A percentile compares a stretch with the other conserved stretches of the same genome.
Conservation (phyloP, 805 yeast species). For the Metschnikowia sp. region DNA sequence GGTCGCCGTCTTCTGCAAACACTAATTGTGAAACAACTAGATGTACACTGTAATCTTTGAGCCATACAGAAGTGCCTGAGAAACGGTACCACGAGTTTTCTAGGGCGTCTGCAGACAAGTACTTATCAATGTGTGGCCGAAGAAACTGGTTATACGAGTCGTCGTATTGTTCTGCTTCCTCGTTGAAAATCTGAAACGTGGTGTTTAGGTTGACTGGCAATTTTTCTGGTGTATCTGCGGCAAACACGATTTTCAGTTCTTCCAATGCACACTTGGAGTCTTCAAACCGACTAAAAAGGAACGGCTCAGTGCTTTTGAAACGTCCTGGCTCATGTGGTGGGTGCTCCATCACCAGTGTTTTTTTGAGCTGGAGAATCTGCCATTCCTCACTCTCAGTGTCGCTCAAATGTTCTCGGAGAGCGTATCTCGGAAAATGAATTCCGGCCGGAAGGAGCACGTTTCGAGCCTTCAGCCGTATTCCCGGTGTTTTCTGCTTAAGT, state of each 20-base stretch:
- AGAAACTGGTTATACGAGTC: constrained; percentile 10
- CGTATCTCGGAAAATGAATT: constrained; percentile 1
- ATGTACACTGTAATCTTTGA: constrained; percentile 20
- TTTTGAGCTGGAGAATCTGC: constrained; percentile 1
- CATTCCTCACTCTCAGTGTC: constrained; percentile 4
- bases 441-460: constrained; percentile 9
- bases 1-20: constrained; percentile 11
- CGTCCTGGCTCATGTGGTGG: constrained; percentile 4
- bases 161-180: constrained; percentile 5
- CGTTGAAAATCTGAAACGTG: constrained; percentile 2
- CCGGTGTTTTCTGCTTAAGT: neutral
- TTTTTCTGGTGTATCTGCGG: neutral
- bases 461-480: neutral
- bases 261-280: neutral
- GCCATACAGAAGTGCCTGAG: constrained; percentile 24
- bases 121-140: constrained; percentile 1
- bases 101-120: constrained; percentile 1
- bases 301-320: neutral
- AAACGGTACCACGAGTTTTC: constrained; percentile 18
- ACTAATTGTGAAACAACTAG: constrained; percentile 20
- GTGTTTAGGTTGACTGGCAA: constrained; percentile 5
- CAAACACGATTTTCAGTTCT: constrained; percentile 1
- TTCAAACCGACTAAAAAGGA: neutral
- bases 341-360: neutral
- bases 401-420: constrained; percentile 2